Conservation (phyloP, 352 stramenopile genomes). For the Thalassiosira hispida region DNA sequence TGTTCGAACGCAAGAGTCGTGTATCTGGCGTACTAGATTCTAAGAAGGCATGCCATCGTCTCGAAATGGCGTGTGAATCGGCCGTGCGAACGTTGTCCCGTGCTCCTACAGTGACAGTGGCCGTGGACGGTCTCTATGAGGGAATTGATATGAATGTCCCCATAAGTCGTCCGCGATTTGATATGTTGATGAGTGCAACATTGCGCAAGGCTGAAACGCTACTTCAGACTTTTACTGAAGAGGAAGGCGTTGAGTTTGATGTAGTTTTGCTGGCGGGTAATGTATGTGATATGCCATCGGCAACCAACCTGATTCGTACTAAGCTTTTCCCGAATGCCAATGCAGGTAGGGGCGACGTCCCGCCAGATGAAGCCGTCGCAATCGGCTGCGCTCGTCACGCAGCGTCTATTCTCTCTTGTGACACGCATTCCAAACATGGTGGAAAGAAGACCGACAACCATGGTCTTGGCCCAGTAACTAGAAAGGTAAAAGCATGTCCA, state of each 20-base stretch:
- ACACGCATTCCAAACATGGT: conserved; percentile 50
- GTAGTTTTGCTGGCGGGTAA: conserved; percentile 66
- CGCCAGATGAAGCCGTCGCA: conserved; percentile 72
- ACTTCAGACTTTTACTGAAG: conserved; percentile 29
- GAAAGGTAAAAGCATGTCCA: conserved; percentile 53
- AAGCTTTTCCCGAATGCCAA: conserved; percentile 51
- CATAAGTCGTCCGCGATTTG: conserved; percentile 71
- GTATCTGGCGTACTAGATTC: conserved; percentile 54
- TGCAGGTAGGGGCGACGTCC: conserved; percentile 51
- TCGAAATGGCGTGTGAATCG: conserved; percentile 66
- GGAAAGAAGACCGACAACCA: conserved; percentile 20
- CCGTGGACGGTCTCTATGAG: conserved; percentile 72
- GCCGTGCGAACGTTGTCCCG: conserved; percentile 63
- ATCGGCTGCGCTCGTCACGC: conserved; percentile 74
- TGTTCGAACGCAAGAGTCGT: conserved; percentile 76
- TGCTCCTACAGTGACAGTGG: conserved; percentile 62
- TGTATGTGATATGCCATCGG: conserved; percentile 57
- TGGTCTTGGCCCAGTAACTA: conserved; percentile 33
- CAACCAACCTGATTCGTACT: conserved; percentile 39
- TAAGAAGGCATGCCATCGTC: conserved; percentile 52
- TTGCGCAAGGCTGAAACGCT: conserved; percentile 57
- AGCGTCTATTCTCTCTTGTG: conserved; percentile 55
- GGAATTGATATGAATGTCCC: conserved; percentile 75
- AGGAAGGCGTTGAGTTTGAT: conserved; percentile 53
- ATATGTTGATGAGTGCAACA: conserved; percentile 64